Evolutionary conservation across 108 stramenopile species (phyloP).

Genomic region (Stephanodiscus triporus): DNA sequence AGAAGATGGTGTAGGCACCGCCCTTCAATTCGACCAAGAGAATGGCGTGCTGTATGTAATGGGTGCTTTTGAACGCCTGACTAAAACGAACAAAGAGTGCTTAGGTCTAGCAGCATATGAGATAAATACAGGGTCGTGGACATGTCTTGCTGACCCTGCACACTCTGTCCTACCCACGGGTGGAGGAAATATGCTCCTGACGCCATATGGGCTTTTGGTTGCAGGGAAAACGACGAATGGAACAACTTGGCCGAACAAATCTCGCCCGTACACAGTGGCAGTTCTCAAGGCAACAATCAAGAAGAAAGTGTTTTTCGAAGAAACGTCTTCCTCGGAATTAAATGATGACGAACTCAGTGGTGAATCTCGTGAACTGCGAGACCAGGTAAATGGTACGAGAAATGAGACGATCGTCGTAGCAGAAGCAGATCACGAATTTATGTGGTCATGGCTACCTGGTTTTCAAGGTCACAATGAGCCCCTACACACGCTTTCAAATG

Average conservation of each 20-base stretch:
- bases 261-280: slow-evolving; percentile 83
- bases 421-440: slow-evolving; percentile 70
- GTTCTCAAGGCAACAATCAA: slow-evolving; percentile 78
- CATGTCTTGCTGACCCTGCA: slow-evolving; percentile 81
- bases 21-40: slow-evolving; percentile 84
- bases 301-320: slow-evolving; percentile 43
- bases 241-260: slow-evolving; percentile 78
- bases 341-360: slow-evolving; percentile 30
- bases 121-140: slow-evolving; percentile 77
- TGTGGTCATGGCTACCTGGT: slow-evolving; percentile 96
- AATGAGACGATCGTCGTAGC: slow-evolving; percentile 17
- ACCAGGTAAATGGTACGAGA: slow-evolving; percentile 18
- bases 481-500: slow-evolving; percentile 86
- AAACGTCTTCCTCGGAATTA: slow-evolving; percentile 12
- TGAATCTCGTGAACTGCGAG: slow-evolving; percentile 30
- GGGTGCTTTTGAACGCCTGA: slow-evolving; percentile 87
- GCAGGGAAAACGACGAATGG: slow-evolving; percentile 73
- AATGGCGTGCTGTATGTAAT: slow-evolving; percentile 88
- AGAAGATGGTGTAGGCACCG: slow-evolving; percentile 85
- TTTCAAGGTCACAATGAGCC: slow-evolving; percentile 91
- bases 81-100: slow-evolving; percentile 63
- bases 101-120: slow-evolving; percentile 84
- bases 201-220: slow-evolving; percentile 86
- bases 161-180: slow-evolving; percentile 85
- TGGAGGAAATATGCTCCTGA: slow-evolving; percentile 88